phyloP scores from a whole-genome alignment of 352 stramenopile species.

The Pythium brassicae region DNA sequence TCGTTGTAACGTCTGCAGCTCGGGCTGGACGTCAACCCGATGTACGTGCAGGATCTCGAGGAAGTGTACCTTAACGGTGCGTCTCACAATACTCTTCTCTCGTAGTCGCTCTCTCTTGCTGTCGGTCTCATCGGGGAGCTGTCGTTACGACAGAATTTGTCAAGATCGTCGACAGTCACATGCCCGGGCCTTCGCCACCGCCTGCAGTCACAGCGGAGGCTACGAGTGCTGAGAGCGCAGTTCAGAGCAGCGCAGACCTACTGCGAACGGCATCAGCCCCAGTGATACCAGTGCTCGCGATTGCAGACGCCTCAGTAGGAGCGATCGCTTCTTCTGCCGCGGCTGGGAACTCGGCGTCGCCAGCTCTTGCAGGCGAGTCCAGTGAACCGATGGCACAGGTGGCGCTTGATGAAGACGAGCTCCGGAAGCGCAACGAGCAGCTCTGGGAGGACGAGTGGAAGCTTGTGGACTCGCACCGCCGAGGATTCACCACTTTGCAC shows the following conservation, averaged over 20 bases:
- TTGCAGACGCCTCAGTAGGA: background rate
- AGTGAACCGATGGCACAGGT: background rate
- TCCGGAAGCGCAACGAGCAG: slow-evolving; percentile 21
- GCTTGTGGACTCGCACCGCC: slow-evolving; percentile 46
- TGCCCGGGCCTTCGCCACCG: slow-evolving; percentile 10
- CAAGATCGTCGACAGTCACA: slow-evolving; percentile 67
- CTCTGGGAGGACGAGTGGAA: slow-evolving; percentile 52
- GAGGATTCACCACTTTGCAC: slow-evolving; percentile 29
- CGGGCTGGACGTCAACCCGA: slow-evolving; percentile 45
- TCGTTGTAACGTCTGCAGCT: slow-evolving; percentile 21
- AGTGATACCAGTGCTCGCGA: slow-evolving; percentile 1
- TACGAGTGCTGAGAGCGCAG: background rate
- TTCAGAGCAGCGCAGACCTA: background rate
- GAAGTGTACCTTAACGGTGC: slow-evolving; percentile 65
- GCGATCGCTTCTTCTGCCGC: background rate
- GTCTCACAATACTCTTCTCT: background rate
- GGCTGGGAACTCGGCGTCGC: background rate
- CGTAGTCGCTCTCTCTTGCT: background rate
- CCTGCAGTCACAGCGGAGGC: slow-evolving; percentile 1
- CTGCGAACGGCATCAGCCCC: background rate
- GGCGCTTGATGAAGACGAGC: slow-evolving; percentile 15
- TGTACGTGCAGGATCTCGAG: slow-evolving; percentile 46
- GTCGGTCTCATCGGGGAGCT: no score
- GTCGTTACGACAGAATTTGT: slow-evolving; percentile 41
- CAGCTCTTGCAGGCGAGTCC: background rate